These are phyloP conservation scores for Chaetoscypha palmicola DNA, from an alignment of 2,329 filamentous ascomycete genomes.

Conservation along the genomic window DNA sequence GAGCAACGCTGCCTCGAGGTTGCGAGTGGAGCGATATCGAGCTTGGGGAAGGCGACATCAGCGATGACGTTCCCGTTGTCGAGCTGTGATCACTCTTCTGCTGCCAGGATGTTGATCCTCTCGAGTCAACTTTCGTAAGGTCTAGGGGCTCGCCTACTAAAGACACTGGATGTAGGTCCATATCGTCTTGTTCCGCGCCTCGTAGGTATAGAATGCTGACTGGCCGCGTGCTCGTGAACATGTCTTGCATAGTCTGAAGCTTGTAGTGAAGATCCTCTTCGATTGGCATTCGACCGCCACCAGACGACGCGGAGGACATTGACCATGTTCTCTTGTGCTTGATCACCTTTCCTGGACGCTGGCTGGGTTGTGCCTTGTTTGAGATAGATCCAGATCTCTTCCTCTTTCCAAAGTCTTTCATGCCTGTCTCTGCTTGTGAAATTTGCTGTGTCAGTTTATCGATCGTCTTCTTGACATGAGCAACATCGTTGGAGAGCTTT, in stretches of 20 bases:
- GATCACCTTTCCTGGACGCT: slow-evolving; percentile 70
- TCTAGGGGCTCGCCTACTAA: slow-evolving; percentile 62
- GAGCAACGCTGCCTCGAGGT: slow-evolving; percentile 31
- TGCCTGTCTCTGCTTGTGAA: slow-evolving; percentile 62
- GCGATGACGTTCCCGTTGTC: slow-evolving; percentile 50
- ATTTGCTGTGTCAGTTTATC: slow-evolving; percentile 96
- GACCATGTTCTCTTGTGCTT: slow-evolving; percentile 97
- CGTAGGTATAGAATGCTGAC: slow-evolving; percentile 72
- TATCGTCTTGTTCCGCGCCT: slow-evolving; percentile 72
- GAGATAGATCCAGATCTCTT: slow-evolving; percentile 47
- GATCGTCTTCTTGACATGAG: slow-evolving; percentile 92
- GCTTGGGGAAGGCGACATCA: slow-evolving; percentile 61
- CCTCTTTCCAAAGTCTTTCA: slow-evolving; percentile 60
- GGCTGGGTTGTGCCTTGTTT: slow-evolving; percentile 36
- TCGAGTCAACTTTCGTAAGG: slow-evolving; percentile 43
- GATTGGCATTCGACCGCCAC: slow-evolving; percentile 46
- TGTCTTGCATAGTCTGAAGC: slow-evolving; percentile 71
- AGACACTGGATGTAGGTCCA: slow-evolving; percentile 69
- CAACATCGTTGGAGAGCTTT: slow-evolving; percentile 89
- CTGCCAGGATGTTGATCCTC: slow-evolving; percentile 32
- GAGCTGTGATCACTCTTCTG: slow-evolving; percentile 44
- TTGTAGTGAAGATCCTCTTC: slow-evolving; percentile 76
- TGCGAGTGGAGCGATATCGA: slow-evolving; percentile 57
- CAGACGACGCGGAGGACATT: slow-evolving; percentile 71
- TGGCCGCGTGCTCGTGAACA: slow-evolving; percentile 79